Evolutionary conservation across 1,284 basidiomycete genomes (phyloP).

Genomic region (Mycosarcoma mackinlayi): DNA sequence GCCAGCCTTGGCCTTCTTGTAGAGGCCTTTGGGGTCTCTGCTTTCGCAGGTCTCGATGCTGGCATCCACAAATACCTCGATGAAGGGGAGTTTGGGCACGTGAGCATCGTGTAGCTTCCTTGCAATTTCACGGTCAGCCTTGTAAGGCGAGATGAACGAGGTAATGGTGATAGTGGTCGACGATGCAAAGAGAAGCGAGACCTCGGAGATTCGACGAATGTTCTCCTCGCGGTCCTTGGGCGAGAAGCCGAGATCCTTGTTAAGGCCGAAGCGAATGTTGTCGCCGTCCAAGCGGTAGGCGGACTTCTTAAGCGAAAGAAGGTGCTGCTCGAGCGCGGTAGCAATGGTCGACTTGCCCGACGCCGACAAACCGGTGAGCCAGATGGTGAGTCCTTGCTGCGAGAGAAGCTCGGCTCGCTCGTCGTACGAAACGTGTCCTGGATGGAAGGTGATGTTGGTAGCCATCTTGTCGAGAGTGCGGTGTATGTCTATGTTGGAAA

Average conservation of each 20-base stretch:
- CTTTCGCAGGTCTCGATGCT: conserved; percentile 87
- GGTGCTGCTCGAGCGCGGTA: conserved; percentile 94
- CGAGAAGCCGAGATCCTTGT: conserved; percentile 97
- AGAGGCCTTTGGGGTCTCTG: conserved; percentile 96
- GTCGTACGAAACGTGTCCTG: conserved; percentile 70
- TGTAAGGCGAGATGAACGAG: conserved; percentile 97
- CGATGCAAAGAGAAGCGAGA: conserved; percentile 92
- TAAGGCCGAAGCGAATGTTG: conserved; percentile 95
- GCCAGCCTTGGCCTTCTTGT: conserved; percentile 94
- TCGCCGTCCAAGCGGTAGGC: conserved; percentile 95
- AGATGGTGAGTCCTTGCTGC: conserved; percentile 53
- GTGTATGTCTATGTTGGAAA: not conserved
- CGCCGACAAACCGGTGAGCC: conserved; percentile 60
- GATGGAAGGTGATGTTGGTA: conserved; percentile 88
- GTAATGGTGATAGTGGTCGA: conserved; percentile 87
- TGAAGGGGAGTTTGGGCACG: conserved; percentile 78
- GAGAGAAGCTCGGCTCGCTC: conserved; percentile 59
- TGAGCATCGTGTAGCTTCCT: conserved; percentile 78
- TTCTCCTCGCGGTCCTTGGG: conserved; percentile 96
- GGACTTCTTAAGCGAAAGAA: conserved; percentile 86
- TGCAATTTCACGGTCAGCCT: conserved; percentile 84
- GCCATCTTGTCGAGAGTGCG: conserved; percentile 73
- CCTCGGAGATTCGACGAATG: conserved; percentile 96
- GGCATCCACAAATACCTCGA: conserved; percentile 93
- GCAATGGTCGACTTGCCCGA: conserved; percentile 88